A percentile compares a stretch with the other conserved stretches of the same genome.
Conservation (phyloP, 2,329 filamentous ascomycete genomes). For the Madurella mycetomatis region DNA sequence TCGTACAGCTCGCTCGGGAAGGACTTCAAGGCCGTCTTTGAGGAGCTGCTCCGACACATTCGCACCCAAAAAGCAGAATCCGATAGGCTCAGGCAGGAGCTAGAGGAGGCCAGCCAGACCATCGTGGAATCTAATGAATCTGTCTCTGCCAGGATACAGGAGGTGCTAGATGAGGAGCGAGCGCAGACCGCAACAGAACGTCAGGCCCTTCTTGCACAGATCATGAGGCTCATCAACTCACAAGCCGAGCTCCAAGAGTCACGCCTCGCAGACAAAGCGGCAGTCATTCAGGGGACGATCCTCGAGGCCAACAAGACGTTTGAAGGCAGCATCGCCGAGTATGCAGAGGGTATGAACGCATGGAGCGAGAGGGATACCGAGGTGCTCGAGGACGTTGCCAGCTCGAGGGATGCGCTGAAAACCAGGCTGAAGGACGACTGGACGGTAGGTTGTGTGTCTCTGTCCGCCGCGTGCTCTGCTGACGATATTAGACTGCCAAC, state of each 20-base stretch:
- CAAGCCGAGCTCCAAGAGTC: slow-evolving; percentile 70
- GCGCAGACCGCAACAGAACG: slow-evolving; percentile 68
- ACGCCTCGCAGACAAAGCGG: slow-evolving; percentile 62
- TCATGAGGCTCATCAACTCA: slow-evolving; percentile 69
- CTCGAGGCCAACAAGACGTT: slow-evolving; percentile 59
- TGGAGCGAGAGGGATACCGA: slow-evolving; percentile 68
- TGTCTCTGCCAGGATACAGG: slow-evolving; percentile 62
- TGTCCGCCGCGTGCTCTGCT: slow-evolving; percentile 27
- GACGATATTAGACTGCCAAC: slow-evolving; percentile 57
- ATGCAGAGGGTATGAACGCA: slow-evolving; percentile 65
- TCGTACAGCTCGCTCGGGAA: slow-evolving; percentile 81
- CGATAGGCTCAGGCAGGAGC: slow-evolving; percentile 64
- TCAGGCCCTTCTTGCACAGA: slow-evolving; percentile 68
- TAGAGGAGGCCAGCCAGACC: slow-evolving; percentile 64
- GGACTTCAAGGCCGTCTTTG: slow-evolving; percentile 83
- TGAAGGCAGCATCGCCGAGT: slow-evolving; percentile 60
- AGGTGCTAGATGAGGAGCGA: slow-evolving; percentile 71
- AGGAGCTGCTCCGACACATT: slow-evolving; percentile 71
- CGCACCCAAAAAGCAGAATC: slow-evolving; percentile 73
- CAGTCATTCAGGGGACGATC: slow-evolving; percentile 60
- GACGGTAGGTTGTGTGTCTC: slow-evolving; percentile 60
- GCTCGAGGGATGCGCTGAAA: slow-evolving; percentile 74
- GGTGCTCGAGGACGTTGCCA: slow-evolving; percentile 66
- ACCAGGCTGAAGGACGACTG: slow-evolving; percentile 81
- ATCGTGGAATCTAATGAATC: slow-evolving; percentile 64